A percentile compares a stretch with the other conserved stretches of the same genome.
Evolutionary conservation across 2,329 filamentous ascomycete genomes (phyloP).

Genomic region (Podosphaera aphanis): DNA sequence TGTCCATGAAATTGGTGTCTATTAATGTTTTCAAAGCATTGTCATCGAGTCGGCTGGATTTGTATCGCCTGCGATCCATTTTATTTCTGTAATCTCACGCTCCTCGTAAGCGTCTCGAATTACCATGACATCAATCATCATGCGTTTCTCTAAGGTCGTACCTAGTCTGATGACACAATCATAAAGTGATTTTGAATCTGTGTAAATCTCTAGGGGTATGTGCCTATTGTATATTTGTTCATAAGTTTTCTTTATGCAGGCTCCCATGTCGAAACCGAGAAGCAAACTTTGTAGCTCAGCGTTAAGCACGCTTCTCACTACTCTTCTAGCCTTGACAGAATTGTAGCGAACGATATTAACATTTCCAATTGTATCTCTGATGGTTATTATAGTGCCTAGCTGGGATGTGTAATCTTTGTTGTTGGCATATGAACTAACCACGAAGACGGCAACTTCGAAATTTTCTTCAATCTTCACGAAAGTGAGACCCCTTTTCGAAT

Average conservation of each 20-base stretch:
- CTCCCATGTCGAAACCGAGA: conserved; percentile 2
- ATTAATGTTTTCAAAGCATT: neutral
- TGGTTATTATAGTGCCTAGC: neutral
- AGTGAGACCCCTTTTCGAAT: too few species aligned
- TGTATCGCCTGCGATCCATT: neutral
- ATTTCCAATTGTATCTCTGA: too few species aligned
- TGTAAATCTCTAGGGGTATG: neutral
- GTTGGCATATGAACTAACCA: too few species aligned
- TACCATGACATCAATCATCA: conserved; percentile 1
- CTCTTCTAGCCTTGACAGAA: too few species aligned
- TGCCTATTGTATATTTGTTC: neutral
- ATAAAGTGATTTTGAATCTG: conserved; percentile 1
- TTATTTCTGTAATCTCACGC: neutral
- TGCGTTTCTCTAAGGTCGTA: neutral
- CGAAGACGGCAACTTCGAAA: too few species aligned
- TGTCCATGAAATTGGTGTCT: conserved; percentile 2
- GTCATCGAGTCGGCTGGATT: neutral
- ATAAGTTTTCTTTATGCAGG: conserved; percentile 1
- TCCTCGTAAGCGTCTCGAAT: neutral
- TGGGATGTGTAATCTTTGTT: neutral
- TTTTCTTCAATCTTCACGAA: too few species aligned
- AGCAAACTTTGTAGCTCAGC: too few species aligned
- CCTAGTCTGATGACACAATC: neutral
- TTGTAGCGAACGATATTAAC: too few species aligned
- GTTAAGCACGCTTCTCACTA: too few species aligned